Evolutionary conservation across 768 basidiomycete genomes (phyloP), one percentile per base, ranked within the genome.

Genomic region (Leccinum broughii): DNA sequence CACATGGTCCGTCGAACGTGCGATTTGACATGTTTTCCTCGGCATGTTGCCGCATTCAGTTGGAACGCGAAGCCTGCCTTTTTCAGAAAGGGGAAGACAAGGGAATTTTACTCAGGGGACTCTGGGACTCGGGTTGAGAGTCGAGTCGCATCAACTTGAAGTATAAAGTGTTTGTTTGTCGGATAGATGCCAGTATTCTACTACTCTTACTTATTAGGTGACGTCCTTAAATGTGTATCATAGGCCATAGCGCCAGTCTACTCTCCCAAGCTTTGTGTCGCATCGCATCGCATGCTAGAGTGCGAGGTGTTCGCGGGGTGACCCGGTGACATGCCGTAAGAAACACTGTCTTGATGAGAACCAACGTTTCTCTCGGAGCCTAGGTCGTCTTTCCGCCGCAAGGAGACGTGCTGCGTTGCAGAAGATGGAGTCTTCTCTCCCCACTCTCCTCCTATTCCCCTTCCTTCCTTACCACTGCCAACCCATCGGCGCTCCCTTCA

Each of bases 401-500:
- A 6, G 35, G 35, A 37, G 35, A 37, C 35, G 35, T 26, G 26
- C 26, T 37, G 35, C 13, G 35, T 35, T 35, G 35, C 34, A 28
- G 28, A 28, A 28, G 28, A 28, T 28, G 7, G 5, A 35, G 35
- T 35, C 35, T 35, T 14, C 14, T 35, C 35, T 37, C 35, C 5
- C 14, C 14, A 37, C 20, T 24, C 20, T 30, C 28, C 15, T 35
- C 9, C 20, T 48, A 39, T 28, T 28, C 5, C 51, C 14, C 28
- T 30, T 30, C 28, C 28, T 30, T 30, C 30, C 32, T 10, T 3
- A 35, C n/a, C n/a, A 30, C 28, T 30, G 28, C 8, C 28, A 30
- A 30, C 30, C 30, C 64, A 64, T 74, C 32, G 72, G 72, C 13
- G 74, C 72, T 0, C 74, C 74, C 9, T 74, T 67, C 39, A 75